A percentile compares a stretch with the other conserved stretches of the same genome.
Evolutionary conservation across 768 basidiomycete genomes (phyloP).

Genomic region (Mycena sanguinolenta): DNA sequence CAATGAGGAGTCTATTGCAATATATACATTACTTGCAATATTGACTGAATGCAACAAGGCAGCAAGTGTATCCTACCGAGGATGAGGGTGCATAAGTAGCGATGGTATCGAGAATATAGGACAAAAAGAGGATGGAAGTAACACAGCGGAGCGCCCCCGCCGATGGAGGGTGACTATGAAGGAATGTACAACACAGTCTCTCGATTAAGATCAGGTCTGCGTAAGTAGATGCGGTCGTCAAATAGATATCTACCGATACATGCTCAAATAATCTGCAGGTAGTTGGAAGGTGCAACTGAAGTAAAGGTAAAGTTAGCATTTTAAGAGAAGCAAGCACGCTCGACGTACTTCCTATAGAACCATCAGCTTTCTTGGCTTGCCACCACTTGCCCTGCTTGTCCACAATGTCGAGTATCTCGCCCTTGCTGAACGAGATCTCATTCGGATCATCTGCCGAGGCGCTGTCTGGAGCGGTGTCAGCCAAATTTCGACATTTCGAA

Average conservation of each 20-base stretch:
- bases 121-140: constrained; percentile 15
- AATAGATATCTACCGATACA: constrained; percentile 35
- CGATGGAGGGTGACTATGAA: constrained; percentile 23
- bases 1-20: constrained; percentile 1
- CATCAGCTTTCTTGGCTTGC: constrained; percentile 88
- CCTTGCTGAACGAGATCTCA: constrained; percentile 94
- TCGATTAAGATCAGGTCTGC: constrained; percentile 31
- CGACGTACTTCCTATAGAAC: constrained; percentile 80
- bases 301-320: constrained; percentile 7
- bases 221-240: constrained; percentile 38
- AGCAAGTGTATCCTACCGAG: constrained; percentile 8
- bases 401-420: constrained; percentile 91
- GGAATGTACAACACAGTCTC: constrained; percentile 39
- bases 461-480: constrained; percentile 69
- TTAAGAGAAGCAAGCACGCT: neutral
- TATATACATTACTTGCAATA: constrained; percentile 25
- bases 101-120: constrained; percentile 23
- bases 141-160: constrained; percentile 22
- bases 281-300: constrained; percentile 87
- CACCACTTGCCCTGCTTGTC: constrained; percentile 97
- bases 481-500: constrained; percentile 34
- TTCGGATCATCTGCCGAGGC: constrained; percentile 97
- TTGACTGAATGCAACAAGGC: constrained; percentile 4
- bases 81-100: constrained; percentile 19
- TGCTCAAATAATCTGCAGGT: constrained; percentile 80